These are phyloP conservation scores for Mariannaea elegans DNA, from an alignment of 2,329 filamentous ascomycete species.

Conservation along the genomic window DNA sequence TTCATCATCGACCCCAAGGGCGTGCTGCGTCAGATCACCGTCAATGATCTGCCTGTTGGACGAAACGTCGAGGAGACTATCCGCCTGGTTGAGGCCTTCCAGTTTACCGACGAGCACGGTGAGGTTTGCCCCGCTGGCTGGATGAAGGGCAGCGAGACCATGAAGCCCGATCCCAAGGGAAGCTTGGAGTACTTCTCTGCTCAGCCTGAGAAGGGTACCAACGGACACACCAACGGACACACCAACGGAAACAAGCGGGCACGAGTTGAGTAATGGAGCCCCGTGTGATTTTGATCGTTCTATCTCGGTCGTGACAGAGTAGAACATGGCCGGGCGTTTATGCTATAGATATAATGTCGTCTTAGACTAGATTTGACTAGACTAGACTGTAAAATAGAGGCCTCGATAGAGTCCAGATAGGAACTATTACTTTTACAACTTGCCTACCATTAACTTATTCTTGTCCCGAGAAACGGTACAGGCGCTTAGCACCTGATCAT, in stretches of 20 bases:
- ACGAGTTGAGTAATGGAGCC: slow-evolving; percentile 6
- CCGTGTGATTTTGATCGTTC: not conserved
- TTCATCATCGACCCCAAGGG: slow-evolving; percentile 74
- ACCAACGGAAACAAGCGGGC: slow-evolving; percentile 10
- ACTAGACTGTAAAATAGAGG: not conserved
- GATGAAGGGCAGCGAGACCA: slow-evolving; percentile 56
- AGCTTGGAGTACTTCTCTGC: slow-evolving; percentile 58
- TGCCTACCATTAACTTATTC: no score
- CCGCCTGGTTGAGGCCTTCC: slow-evolving; percentile 76
- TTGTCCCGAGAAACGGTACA: no score
- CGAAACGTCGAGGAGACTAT: slow-evolving; percentile 71
- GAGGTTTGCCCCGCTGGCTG: slow-evolving; percentile 70
- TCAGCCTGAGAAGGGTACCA: slow-evolving; percentile 26
- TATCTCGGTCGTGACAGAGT: not conserved
- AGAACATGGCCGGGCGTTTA: not conserved
- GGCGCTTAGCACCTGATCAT: no score
- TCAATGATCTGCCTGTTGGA: slow-evolving; percentile 72
- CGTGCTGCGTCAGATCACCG: slow-evolving; percentile 67
- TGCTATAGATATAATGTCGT: not conserved
- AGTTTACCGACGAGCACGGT: slow-evolving; percentile 86
- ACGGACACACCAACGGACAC: slow-evolving; percentile 12
- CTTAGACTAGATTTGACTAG: slow-evolving; percentile 6
- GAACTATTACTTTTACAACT: no score
- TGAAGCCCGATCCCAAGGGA: slow-evolving; percentile 62
- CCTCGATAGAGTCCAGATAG: no score